Evolutionary conservation across 1,284 basidiomycete species (phyloP).

Genomic region (Meira nashicola): DNA sequence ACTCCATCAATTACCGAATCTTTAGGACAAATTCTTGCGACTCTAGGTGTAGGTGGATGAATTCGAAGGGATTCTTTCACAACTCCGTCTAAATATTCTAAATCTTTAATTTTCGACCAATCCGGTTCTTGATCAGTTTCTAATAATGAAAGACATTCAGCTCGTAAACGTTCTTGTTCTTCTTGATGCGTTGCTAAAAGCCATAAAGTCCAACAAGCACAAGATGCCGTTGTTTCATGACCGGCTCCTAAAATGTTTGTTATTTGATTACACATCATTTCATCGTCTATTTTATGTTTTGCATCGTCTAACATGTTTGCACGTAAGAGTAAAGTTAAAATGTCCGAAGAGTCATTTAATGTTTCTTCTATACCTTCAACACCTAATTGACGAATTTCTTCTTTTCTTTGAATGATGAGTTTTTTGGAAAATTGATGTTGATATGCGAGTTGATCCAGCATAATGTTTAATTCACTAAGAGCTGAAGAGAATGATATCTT

Average conservation of each 20-base stretch:
- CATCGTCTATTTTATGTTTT: constrained; percentile 29
- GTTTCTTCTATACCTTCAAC: constrained; percentile 17
- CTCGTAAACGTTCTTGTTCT: constrained; percentile 62
- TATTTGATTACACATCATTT: constrained; percentile 33
- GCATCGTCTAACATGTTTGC: constrained; percentile 17
- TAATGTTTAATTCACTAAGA: no score
- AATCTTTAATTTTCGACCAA: constrained; percentile 59
- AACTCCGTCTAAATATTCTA: constrained; percentile 73
- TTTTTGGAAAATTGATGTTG: constrained; percentile 28
- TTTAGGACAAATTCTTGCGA: constrained; percentile 23
- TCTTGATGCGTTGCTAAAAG: constrained; percentile 61
- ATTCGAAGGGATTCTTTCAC: constrained; percentile 50
- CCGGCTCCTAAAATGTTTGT: constrained; percentile 39
- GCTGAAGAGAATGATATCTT: background rate
- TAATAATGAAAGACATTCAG: constrained; percentile 56
- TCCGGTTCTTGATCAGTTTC: constrained; percentile 24
- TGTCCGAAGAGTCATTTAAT: constrained; percentile 23
- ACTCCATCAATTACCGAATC: constrained; percentile 27
- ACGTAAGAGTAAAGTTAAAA: constrained; percentile 8
- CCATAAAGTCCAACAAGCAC: constrained; percentile 69
- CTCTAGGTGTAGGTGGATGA: constrained; percentile 33
- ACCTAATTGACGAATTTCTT: constrained; percentile 20
- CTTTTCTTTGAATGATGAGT: constrained; percentile 33
- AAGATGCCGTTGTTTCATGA: constrained; percentile 61
- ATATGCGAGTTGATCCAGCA: no score